Evolutionary conservation across 176 grass and related monocot species (phyloP), one percentile per base, ranked within the genome.

Genomic region (Carex parvula): DNA sequence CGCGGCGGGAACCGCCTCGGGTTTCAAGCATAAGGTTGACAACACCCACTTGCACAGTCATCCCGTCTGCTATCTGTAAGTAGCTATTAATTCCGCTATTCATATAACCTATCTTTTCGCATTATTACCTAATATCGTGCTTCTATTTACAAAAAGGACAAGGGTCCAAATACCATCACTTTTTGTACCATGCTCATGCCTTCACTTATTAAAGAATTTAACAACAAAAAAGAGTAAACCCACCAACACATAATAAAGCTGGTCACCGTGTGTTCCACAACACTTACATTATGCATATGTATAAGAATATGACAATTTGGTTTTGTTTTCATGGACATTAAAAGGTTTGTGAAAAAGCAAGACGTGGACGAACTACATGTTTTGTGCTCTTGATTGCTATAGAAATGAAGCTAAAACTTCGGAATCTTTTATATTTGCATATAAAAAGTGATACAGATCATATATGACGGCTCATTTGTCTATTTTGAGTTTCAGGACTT

Each of bases 21-120:
- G 97, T 96, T 93, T 99, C 97, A 70, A 99, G 76, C 74, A 96
- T 84, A 52, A 99, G 91, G 86, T 99, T 99, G 69, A 99, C 91
- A 81, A 91, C 85, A 79, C 97, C 93, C 74, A 99, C 93, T 91
- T 99, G 89, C 20, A 99, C 82, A 39, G 97, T 99, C 97, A 99
- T 99, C 72, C 93, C 97, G 88, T 99, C 97, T 94, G 97, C 89
- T 87, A 99, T 99, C 96, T 99, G 48, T 60, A 79, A 52, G 83
- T 48, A 16, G 60, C 73, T 3, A 57, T 85, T 18, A 57, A 8
- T 9, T 15, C 52, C 14, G 4, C 48, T 78, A 32, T 78, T 57
- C 57, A 26, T 52, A 30, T 21, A 78, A 29, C 21, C 72, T 76
- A 76, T 76, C 0, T 5, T 76, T 76, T 29, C 0, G 10, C 8